phyloP scores from a whole-genome alignment of 1,284 basidiomycete species.

The Cryptococcus hybrid region DNA sequence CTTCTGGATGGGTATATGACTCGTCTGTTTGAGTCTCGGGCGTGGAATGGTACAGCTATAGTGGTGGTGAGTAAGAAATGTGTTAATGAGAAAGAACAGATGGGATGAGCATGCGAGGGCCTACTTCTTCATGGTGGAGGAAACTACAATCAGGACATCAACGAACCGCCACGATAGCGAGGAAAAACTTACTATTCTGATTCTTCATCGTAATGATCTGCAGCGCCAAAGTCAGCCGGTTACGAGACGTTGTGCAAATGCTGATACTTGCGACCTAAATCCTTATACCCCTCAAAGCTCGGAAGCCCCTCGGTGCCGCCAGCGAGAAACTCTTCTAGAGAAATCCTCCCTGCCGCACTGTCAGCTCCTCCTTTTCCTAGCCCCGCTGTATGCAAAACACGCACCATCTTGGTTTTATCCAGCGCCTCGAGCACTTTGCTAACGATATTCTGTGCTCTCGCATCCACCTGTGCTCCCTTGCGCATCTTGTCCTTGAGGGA shows the following conservation, averaged over 20 bases:
- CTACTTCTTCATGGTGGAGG: conserved; percentile 82
- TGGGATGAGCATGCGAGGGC: background rate
- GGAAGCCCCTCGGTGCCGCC: conserved; percentile 75
- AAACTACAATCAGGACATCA: conserved; percentile 53
- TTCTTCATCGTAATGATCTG: conserved; percentile 52
- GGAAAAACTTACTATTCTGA: conserved; percentile 51
- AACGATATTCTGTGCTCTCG: conserved; percentile 81
- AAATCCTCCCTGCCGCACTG: conserved; percentile 57
- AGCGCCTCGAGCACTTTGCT: conserved; percentile 68
- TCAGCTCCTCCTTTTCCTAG: background rate
- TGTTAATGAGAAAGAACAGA: background rate
- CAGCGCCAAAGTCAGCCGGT: background rate
- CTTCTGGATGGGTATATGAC: conserved; percentile 89
- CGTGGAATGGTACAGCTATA: conserved; percentile 87
- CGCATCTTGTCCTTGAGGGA: conserved; percentile 83
- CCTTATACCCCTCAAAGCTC: conserved; percentile 83
- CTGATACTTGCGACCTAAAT: conserved; percentile 73
- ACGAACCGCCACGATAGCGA: background rate
- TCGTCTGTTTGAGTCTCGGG: conserved; percentile 97
- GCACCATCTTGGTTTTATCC: conserved; percentile 73
- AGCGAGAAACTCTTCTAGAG: conserved; percentile 73
- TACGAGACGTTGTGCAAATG: background rate
- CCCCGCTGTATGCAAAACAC: conserved; percentile 2
- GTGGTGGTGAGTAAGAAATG: background rate
- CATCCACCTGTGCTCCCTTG: conserved; percentile 75